Percentiles rank a stretch among this genome's conserved stretches.
phyloP scores from a whole-genome alignment of 345 rosid species.

The Combretum micranthum region DNA sequence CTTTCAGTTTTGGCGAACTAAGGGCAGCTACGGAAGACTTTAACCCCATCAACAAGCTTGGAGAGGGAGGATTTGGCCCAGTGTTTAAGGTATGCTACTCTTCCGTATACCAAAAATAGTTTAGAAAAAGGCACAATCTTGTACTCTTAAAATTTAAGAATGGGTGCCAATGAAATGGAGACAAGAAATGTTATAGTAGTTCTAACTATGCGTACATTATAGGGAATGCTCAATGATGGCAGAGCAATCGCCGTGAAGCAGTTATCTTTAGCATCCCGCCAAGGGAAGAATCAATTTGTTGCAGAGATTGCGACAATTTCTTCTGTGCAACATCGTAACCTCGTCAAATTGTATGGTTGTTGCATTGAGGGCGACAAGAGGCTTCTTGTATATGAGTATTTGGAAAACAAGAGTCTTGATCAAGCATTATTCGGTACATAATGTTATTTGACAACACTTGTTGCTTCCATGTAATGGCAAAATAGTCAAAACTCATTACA shows the following conservation, averaged over 20 bases:
- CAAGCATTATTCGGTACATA: conserved; percentile 50
- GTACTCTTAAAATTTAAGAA: too few relatives aligned
- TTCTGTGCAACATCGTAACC: conserved; percentile 54
- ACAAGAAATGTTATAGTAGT: not conserved
- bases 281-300: conserved; percentile 62
- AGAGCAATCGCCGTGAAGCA: conserved; percentile 67
- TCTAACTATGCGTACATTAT: not conserved
- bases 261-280: conserved; percentile 50
- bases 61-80: conserved; percentile 89
- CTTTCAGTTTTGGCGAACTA: conserved; percentile 56
- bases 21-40: conserved; percentile 63
- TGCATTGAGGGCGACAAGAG: conserved; percentile 48
- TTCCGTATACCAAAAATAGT: not conserved
- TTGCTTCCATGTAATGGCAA: not conserved
- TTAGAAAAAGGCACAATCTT: not conserved
- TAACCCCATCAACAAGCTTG: conserved; percentile 56
- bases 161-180: not conserved
- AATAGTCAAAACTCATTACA: too few relatives aligned
- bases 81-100: conserved; percentile 47
- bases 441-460: not conserved
- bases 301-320: conserved; percentile 74
- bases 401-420: conserved; percentile 62
- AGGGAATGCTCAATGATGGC: conserved; percentile 49
- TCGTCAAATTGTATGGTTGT: conserved; percentile 64
- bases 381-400: conserved; percentile 69